Conservation (phyloP, 2,329 filamentous ascomycete species). For the Fusarium sarcochroum region DNA sequence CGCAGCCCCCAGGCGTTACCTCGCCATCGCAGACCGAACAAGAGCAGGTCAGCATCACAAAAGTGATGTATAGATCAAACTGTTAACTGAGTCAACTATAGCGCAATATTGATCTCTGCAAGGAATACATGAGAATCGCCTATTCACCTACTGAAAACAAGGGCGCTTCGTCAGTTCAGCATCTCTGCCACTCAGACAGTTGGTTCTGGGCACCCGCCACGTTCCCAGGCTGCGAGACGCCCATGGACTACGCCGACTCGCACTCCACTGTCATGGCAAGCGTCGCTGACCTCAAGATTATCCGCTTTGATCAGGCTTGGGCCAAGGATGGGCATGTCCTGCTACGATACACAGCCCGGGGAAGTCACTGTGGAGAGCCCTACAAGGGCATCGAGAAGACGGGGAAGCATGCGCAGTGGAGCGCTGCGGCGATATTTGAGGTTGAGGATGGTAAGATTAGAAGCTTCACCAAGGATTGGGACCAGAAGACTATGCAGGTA, state of each 20-base stretch:
- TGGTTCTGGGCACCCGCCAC: conserved; percentile 40
- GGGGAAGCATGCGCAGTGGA: conserved; percentile 36
- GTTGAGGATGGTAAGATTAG: conserved; percentile 37
- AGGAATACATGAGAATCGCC: conserved; percentile 36
- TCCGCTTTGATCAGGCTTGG: conserved; percentile 44
- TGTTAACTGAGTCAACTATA: neutral
- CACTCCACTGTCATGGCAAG: conserved; percentile 42
- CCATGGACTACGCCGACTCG: conserved; percentile 44
- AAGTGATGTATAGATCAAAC: neutral
- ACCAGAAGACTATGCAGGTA: conserved; percentile 35
- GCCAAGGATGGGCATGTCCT: conserved; percentile 44
- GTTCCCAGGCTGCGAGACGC: conserved; percentile 36
- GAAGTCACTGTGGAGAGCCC: conserved; percentile 42
- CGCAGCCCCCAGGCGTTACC: conserved; percentile 11
- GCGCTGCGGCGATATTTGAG: conserved; percentile 44
- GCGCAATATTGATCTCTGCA: conserved; percentile 28
- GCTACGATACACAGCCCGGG: conserved; percentile 44
- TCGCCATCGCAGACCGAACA: conserved; percentile 20
- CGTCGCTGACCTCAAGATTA: conserved; percentile 40
- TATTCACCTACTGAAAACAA: conserved; percentile 33
- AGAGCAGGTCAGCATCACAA: conserved; percentile 9
- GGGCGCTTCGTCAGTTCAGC: conserved; percentile 25
- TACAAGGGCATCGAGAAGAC: conserved; percentile 43
- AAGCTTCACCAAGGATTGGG: conserved; percentile 35
- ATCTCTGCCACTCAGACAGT: conserved; percentile 33